Conservation (phyloP, 2,329 filamentous ascomycete genomes). For the Nemania sp. region DNA sequence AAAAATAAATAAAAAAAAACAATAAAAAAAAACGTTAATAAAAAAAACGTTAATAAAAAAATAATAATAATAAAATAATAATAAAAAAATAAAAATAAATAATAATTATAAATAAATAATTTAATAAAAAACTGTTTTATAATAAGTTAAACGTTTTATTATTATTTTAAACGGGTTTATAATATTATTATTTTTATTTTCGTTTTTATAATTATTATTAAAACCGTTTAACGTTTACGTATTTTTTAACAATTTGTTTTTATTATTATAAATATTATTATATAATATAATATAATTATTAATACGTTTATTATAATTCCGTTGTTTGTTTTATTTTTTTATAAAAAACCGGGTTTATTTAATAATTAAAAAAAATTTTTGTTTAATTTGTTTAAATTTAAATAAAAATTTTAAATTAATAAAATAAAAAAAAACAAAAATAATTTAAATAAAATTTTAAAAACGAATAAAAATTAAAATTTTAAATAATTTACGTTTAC, state of each 20-base stretch:
- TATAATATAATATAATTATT: too few species aligned
- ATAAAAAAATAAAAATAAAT: background rate
- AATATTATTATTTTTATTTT: background rate
- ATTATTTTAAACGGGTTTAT: background rate
- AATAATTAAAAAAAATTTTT: too few species aligned
- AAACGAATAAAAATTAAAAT: too few species aligned
- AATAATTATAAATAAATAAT: background rate
- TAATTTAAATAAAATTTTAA: background rate
- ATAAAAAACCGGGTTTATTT: background rate
- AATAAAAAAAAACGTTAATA: too few species aligned
- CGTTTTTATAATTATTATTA: background rate
- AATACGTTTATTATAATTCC: background rate
- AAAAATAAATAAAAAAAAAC: too few species aligned
- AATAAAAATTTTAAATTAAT: background rate
- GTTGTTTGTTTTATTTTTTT: background rate
- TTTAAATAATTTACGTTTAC: background rate
- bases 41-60: too few species aligned
- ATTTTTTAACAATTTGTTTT: too few species aligned
- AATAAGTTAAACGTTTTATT: too few species aligned
- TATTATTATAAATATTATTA: too few species aligned
- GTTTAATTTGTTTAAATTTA: background rate
- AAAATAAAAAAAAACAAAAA: background rate
- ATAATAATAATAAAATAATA: background rate
- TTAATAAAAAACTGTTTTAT: too few species aligned
- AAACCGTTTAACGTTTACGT: too few species aligned